Evolutionary conservation across 2,329 filamentous ascomycete genomes (phyloP), one percentile per base, ranked within the genome.

Genomic region (Diaporthe eres): DNA sequence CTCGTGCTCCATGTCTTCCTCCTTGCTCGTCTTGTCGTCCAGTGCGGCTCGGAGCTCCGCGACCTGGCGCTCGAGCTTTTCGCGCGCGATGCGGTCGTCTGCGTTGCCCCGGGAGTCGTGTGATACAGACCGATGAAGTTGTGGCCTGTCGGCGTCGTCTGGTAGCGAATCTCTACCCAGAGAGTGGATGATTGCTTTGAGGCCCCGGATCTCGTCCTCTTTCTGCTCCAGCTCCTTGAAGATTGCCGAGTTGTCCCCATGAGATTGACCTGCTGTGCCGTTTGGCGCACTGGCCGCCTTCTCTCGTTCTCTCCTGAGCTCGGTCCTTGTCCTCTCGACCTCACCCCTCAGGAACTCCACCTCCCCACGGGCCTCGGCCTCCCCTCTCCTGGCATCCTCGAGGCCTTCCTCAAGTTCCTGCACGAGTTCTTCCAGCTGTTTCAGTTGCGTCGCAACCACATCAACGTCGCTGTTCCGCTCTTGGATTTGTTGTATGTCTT

Each of bases 141-240:
- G 86, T 77, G 82, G 82, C 58, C 82, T 75, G 63, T 82, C 81
- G 60, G 84, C 84, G 34, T 81, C 79, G 39, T 84, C 84, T 4
- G 88, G 87, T n/a, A 89, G 86, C 15, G 92, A 90, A 79, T 95
- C 95, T 77, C 95, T 90, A 83, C 95, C 98, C 51, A 99, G 88
- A 25, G 95, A 98, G 85, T 98, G 96, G 77, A 99, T 98, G 82
- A 99, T 98, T 58, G 97, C 96, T 85, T 98, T 99, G 78, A 99
- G 90, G 63, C 97, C 97, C 77, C 96, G 91, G 81, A 99, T 98
- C 86, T 99, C 97, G 80, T 99, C 97, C 81, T 99, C 96, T 82
- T 97, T 97, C 82, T 98, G 94, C 82, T 97, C 95, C 42, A 98
- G 85, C 78, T 98, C 95, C 83, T 95, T 95, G 58, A 90, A 89